Conservation (phyloP, 257 asterid genomes). For the Nicotiana obtusifolia region DNA sequence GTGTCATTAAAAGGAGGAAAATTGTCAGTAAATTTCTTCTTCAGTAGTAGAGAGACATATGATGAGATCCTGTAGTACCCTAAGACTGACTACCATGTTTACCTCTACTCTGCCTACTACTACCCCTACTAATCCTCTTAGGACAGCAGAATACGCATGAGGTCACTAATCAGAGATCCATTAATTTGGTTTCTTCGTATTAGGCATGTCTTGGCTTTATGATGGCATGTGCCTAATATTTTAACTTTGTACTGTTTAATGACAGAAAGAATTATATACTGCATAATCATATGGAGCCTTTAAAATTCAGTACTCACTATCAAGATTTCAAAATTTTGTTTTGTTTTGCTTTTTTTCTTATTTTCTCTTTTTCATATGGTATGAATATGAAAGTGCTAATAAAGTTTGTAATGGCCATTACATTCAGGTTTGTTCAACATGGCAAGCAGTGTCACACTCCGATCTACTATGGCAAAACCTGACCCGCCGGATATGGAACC, state of each 20-base stretch:
- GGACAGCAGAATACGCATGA: neutral
- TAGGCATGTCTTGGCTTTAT: neutral
- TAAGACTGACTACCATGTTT: conserved; percentile 1
- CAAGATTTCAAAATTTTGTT: neutral
- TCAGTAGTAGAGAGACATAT: neutral
- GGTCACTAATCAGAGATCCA: neutral
- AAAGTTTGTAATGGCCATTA: neutral
- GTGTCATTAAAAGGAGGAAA: conserved; percentile 11
- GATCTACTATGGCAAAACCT: conserved; percentile 78
- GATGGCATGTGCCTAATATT: neutral
- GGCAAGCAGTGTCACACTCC: conserved; percentile 78
- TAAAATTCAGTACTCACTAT: neutral
- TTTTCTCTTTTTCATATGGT: neutral
- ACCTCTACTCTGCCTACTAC: conserved; percentile 12
- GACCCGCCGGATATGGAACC: conserved; percentile 55
- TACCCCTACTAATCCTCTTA: neutral
- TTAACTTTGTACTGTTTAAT: neutral
- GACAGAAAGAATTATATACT: neutral
- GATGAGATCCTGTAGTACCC: conserved; percentile 1
- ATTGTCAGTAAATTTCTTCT: conserved; percentile 16
- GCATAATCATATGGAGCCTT: neutral
- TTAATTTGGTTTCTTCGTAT: neutral
- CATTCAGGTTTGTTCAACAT: conserved; percentile 77
- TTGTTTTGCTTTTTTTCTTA: too few species aligned
- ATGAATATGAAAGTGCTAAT: too few species aligned